Percentiles rank a stretch among this genome's conserved stretches.
Conservation (phyloP, 495 filamentous ascomycete genomes). For the Hyaloscypha bicolor region DNA sequence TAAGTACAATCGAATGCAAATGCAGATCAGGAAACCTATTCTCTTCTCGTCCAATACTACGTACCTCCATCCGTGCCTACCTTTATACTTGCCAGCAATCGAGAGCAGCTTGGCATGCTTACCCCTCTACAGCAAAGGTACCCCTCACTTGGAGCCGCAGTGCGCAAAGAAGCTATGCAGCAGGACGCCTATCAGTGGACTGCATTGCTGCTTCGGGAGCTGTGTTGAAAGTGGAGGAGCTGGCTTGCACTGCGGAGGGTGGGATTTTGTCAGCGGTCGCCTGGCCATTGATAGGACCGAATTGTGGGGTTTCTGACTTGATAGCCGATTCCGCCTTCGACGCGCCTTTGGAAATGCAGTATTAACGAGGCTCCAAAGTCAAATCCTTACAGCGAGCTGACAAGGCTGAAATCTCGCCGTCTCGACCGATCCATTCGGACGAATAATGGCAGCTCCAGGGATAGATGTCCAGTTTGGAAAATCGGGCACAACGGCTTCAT, state of each 20-base stretch:
- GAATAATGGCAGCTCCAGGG: not conserved
- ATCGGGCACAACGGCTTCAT: not conserved
- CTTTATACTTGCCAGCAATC: not conserved
- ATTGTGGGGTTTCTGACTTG: not conserved
- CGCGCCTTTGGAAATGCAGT: no score
- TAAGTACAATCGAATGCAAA: not conserved
- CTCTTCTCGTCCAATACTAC: not conserved
- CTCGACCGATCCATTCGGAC: not conserved
- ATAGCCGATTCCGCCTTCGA: not conserved
- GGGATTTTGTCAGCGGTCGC: not conserved
- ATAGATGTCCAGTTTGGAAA: not conserved
- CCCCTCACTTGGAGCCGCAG: not conserved
- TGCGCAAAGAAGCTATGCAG: not conserved
- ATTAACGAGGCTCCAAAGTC: no score
- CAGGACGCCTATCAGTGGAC: constrained; percentile 15
- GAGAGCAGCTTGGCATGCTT: not conserved
- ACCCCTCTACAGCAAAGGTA: not conserved
- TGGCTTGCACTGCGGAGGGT: not conserved
- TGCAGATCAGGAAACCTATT: not conserved
- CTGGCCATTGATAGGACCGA: no score
- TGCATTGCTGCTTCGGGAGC: constrained; percentile 23
- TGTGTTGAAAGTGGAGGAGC: not conserved
- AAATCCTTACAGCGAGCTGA: no score
- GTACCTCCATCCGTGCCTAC: not conserved
- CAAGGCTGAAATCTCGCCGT: not conserved